phyloP scores from a whole-genome alignment of 495 filamentous ascomycete species.

The Trichoderma asperelloides region DNA sequence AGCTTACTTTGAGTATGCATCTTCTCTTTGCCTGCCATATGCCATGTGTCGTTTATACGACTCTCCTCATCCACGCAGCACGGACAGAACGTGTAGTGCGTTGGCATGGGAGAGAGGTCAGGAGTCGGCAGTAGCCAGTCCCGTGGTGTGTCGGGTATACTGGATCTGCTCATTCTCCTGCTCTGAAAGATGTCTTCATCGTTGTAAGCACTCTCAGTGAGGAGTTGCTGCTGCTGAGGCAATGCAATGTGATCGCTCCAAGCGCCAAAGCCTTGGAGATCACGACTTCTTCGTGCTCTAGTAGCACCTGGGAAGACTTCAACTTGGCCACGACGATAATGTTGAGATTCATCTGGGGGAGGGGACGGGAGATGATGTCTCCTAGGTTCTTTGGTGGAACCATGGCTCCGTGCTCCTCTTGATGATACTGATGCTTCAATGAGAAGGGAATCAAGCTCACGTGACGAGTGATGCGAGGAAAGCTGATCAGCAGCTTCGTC shows the following conservation, averaged over 20 bases:
- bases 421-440: background rate
- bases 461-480: background rate
- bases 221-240: background rate
- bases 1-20: background rate
- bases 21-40: background rate
- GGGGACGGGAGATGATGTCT: background rate
- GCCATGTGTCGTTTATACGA: background rate
- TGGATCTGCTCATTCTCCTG: background rate
- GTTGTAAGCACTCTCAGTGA: background rate
- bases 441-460: background rate
- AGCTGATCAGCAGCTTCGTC: background rate
- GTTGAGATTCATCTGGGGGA: background rate
- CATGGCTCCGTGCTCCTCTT: background rate
- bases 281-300: background rate
- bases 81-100: background rate
- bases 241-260: background rate
- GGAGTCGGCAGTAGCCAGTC: background rate
- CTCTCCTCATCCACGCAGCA: background rate
- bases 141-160: background rate
- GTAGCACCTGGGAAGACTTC: background rate
- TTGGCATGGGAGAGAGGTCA: background rate
- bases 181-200: background rate
- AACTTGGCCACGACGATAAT: background rate
- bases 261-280: background rate
- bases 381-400: background rate